phyloP scores from a whole-genome alignment of 129 eudicot genomes.

The Apium graveolens region DNA sequence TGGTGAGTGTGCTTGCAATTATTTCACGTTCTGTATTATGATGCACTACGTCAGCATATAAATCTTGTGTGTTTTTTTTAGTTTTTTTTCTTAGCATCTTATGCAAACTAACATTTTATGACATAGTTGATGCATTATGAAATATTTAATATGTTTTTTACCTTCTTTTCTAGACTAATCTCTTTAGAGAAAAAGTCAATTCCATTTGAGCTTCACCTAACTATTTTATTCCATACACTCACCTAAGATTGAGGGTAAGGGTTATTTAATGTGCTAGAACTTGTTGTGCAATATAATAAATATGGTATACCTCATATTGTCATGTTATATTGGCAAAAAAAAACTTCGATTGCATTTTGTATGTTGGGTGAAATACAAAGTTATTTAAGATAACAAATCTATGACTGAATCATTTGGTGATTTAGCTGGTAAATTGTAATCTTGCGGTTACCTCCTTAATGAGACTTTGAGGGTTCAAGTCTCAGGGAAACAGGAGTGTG shows the following conservation, averaged over 20 bases:
- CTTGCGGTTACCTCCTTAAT: not conserved
- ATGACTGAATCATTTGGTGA: not conserved
- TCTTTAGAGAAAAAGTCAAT: not conserved
- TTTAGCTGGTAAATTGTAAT: not conserved
- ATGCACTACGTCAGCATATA: not conserved
- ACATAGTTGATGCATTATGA: not conserved
- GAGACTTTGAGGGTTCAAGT: not conserved
- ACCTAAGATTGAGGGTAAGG: not conserved
- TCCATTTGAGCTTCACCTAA: not conserved
- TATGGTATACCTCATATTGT: not conserved
- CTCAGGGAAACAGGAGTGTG: not conserved
- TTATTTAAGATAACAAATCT: not conserved
- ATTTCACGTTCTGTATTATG: not conserved
- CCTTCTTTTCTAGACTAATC: not conserved
- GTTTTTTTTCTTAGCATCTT: not conserved
- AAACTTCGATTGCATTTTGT: not conserved
- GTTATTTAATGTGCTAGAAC: not conserved
- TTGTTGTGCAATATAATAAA: not conserved
- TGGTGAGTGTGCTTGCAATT: not conserved
- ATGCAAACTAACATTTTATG: not conserved
- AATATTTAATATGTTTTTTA: not conserved
- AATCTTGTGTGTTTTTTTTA: not conserved
- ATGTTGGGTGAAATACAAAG: not conserved
- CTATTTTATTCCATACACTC: not conserved
- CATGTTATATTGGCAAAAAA: too few species aligned